Conservation (phyloP, 495 filamentous ascomycete genomes). For the Xeromyces bisporus region DNA sequence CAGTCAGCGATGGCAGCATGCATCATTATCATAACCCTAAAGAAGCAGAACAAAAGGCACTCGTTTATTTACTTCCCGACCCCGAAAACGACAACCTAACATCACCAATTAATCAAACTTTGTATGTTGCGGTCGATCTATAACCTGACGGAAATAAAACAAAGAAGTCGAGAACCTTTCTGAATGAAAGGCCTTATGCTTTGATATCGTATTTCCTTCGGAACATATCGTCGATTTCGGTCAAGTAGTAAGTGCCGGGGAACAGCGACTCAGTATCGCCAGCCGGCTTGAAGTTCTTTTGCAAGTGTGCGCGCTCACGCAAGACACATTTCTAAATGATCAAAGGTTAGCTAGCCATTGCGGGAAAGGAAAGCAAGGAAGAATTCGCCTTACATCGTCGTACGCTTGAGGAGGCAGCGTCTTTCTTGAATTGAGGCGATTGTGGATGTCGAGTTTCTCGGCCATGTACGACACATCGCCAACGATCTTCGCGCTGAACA, state of each 20-base stretch:
- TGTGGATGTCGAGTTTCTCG: slow-evolving; percentile 65
- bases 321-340: slow-evolving; percentile 66
- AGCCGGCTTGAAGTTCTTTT: slow-evolving; percentile 72
- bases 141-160: too few species aligned
- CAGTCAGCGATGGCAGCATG: too few species aligned
- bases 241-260: slow-evolving; percentile 76
- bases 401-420: slow-evolving; percentile 70
- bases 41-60: too few species aligned
- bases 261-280: slow-evolving; percentile 64
- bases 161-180: too few species aligned
- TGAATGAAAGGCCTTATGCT: slow-evolving; percentile 40
- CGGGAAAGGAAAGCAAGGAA: not conserved
- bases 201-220: slow-evolving; percentile 75
- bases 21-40: too few species aligned
- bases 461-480: slow-evolving; percentile 61
- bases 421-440: slow-evolving; percentile 51
- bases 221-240: slow-evolving; percentile 89
- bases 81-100: too few species aligned
- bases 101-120: too few species aligned
- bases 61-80: too few species aligned
- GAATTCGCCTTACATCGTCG: slow-evolving; percentile 47
- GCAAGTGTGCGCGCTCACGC: slow-evolving; percentile 82
- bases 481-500: slow-evolving; percentile 75
- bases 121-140: too few species aligned
- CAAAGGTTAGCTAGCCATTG: not conserved